Percentiles rank a stretch among this genome's conserved stretches.
Conservation (phyloP, 805 yeast genomes). For the Candida oleophila region DNA sequence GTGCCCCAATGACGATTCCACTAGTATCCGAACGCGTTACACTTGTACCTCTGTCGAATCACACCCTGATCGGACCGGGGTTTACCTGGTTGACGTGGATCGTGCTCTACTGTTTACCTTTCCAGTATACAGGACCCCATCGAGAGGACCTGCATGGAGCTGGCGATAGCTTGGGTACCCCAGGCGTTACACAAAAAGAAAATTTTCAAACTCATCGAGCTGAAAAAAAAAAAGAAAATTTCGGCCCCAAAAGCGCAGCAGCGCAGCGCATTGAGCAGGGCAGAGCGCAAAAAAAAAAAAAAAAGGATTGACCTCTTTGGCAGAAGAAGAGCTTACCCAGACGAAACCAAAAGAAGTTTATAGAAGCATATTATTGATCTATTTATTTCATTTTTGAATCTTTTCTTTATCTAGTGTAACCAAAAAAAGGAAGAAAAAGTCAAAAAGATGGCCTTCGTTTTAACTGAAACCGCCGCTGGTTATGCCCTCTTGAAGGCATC, state of each 20-base stretch:
- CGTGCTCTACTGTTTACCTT: background rate
- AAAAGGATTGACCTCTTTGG: background rate
- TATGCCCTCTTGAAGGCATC: conserved; percentile 96
- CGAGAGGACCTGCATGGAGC: no score
- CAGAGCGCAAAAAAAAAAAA: background rate
- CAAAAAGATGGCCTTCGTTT: conserved; percentile 70
- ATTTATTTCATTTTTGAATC: background rate
- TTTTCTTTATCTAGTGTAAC: background rate
- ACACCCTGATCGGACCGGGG: no score
- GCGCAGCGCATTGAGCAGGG: no score
- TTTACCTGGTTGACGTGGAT: no score
- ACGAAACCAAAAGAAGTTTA: background rate
- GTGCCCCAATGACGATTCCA: background rate
- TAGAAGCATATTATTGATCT: background rate
- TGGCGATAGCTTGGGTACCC: no score
- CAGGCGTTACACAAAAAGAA: background rate
- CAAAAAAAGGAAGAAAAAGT: background rate
- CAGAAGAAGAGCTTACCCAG: background rate
- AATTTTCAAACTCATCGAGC: conserved; percentile 8
- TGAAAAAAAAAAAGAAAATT: background rate
- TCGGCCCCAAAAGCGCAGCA: no score
- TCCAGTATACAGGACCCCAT: no score
- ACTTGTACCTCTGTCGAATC: no score
- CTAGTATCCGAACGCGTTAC: no score
- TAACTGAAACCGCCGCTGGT: conserved; percentile 98